phyloP scores from a whole-genome alignment of 768 basidiomycete genomes.

The Boletellus sp. region DNA sequence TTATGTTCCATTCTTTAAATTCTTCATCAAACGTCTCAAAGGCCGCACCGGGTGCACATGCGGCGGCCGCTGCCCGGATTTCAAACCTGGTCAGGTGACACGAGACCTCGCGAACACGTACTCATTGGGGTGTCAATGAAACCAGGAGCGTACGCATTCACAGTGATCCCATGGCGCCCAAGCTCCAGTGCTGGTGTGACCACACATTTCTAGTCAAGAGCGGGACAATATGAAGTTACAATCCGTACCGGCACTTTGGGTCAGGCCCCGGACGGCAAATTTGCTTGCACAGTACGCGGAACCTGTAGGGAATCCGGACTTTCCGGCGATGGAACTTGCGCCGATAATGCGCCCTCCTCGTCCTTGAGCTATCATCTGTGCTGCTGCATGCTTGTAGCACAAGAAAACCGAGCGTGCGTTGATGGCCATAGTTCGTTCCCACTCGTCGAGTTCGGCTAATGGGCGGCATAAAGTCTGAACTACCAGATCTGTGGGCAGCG shows the following conservation, averaged over 20 bases:
- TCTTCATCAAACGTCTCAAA: neutral
- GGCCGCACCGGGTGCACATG: neutral
- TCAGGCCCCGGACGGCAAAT: slow-evolving; percentile 40
- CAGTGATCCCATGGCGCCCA: slow-evolving; percentile 34
- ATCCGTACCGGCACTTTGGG: slow-evolving; percentile 36
- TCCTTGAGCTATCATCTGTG: slow-evolving; percentile 55
- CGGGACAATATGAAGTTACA: neutral
- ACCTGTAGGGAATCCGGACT: slow-evolving; percentile 1
- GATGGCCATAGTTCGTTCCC: slow-evolving; percentile 43
- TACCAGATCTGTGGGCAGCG: neutral
- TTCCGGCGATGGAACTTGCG: slow-evolving; percentile 18
- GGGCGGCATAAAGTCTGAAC: neutral
- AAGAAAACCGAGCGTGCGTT: slow-evolving; percentile 58
- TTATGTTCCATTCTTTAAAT: neutral
- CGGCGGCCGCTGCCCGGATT: neutral
- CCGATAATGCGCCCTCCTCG: slow-evolving; percentile 56
- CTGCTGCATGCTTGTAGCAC: slow-evolving; percentile 62
- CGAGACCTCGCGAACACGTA: slow-evolving; percentile 9
- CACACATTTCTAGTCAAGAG: neutral
- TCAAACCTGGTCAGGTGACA: neutral
- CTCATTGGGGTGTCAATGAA: slow-evolving; percentile 30
- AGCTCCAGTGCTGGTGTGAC: slow-evolving; percentile 25
- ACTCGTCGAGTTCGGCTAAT: slow-evolving; percentile 34
- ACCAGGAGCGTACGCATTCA: slow-evolving; percentile 41
- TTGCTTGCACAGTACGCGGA: slow-evolving; percentile 36